A percentile compares a stretch with the other conserved stretches of the same genome.
Evolutionary conservation across 306 rosid genomes (phyloP).

Genomic region (Prunus padus): DNA sequence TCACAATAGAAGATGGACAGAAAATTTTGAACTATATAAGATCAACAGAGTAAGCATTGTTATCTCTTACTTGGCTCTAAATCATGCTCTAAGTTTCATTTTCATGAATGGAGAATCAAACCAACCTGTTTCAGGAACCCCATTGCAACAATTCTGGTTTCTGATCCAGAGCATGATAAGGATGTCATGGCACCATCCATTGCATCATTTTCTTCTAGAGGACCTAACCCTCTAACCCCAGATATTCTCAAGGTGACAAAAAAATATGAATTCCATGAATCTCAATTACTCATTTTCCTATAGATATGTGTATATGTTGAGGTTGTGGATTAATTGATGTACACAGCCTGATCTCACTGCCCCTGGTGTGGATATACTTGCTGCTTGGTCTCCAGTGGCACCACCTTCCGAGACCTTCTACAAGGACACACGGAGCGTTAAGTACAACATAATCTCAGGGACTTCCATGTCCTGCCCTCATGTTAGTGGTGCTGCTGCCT

Average conservation of each 20-base stretch:
- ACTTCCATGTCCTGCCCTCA: slow-evolving; percentile 39
- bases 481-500: slow-evolving; percentile 31
- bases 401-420: background rate
- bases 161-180: slow-evolving; percentile 3
- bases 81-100: background rate
- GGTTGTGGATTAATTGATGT: background rate
- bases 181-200: slow-evolving; percentile 15
- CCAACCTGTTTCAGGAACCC: slow-evolving; percentile 13
- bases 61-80: too few relatives aligned
- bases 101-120: too few relatives aligned
- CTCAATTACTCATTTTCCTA: too few relatives aligned
- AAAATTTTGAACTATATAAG: slow-evolving; percentile 19
- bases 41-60: slow-evolving; percentile 19
- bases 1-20: slow-evolving; percentile 13
- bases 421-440: slow-evolving; percentile 18
- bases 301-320: background rate
- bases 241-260: slow-evolving; percentile 32
- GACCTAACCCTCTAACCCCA: slow-evolving; percentile 19
- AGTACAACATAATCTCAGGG: slow-evolving; percentile 26
- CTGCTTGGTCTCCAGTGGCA: slow-evolving; percentile 33
- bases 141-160: slow-evolving; percentile 17
- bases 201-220: slow-evolving; percentile 27
- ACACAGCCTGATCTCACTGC: slow-evolving; percentile 37
- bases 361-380: slow-evolving; percentile 33
- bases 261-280: background rate